Percentiles rank a stretch among this genome's conserved stretches.
These are phyloP conservation scores for Allomyces macrogynus DNA, from an alignment of 192 early-diverging fungal species.

Conservation along the genomic window DNA sequence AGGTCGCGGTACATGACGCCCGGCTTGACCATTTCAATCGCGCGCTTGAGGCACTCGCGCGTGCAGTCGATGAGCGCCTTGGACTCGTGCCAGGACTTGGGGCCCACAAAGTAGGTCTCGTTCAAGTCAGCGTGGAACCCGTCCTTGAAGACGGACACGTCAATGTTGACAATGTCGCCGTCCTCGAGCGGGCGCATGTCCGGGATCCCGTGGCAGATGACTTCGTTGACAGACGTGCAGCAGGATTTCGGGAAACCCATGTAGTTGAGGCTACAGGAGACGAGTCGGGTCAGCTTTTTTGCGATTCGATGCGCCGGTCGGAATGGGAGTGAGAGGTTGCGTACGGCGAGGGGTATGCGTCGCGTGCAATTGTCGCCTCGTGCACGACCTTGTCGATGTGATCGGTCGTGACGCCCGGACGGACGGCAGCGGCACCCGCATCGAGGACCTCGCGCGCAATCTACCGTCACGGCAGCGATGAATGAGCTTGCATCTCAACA, in stretches of 20 bases:
- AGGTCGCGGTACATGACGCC: conserved; percentile 80
- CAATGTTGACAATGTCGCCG: conserved; percentile 92
- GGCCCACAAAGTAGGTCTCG: conserved; percentile 79
- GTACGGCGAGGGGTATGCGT: conserved; percentile 74
- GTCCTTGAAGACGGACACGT: conserved; percentile 69
- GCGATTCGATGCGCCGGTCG: too few species aligned
- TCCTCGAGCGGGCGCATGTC: conserved; percentile 80
- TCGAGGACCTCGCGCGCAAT: conserved; percentile 80
- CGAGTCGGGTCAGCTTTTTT: too few species aligned
- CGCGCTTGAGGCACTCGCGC: conserved; percentile 70
- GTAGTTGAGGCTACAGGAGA: conserved; percentile 50
- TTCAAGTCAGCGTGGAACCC: conserved; percentile 90
- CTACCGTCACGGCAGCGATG: conserved; percentile 15
- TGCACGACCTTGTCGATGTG: conserved; percentile 92
- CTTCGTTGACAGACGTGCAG: conserved; percentile 79
- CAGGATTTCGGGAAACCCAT: conserved; percentile 86
- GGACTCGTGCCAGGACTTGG: conserved; percentile 40
- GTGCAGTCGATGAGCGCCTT: conserved; percentile 57
- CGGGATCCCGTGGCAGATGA: conserved; percentile 96
- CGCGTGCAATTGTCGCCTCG: conserved; percentile 77
- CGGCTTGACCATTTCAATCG: conserved; percentile 80
- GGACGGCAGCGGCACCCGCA: conserved; percentile 53
- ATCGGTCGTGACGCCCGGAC: conserved; percentile 76
- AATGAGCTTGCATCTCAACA: neutral
- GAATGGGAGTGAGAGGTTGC: too few species aligned